Evolutionary conservation across 2,329 filamentous ascomycete genomes (phyloP).

Genomic region (Fusarium poae): DNA sequence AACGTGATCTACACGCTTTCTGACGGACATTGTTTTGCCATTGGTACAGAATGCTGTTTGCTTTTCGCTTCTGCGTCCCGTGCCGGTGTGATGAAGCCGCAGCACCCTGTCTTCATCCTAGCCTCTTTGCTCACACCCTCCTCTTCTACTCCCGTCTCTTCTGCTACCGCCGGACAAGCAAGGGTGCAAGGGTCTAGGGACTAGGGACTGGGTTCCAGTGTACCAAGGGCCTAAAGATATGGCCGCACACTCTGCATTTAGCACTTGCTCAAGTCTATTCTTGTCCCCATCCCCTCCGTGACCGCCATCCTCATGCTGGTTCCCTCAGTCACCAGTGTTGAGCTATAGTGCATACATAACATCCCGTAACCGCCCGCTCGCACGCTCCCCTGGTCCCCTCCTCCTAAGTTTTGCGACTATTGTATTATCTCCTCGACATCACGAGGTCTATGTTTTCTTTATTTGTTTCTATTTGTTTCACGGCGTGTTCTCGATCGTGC

Average conservation of each 20-base stretch:
- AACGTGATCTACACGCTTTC: constrained; percentile 23
- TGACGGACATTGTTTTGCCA: constrained; percentile 4
- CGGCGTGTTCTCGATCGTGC: constrained; percentile 44
- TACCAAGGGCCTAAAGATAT: constrained; percentile 32
- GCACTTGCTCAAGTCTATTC: constrained; percentile 45
- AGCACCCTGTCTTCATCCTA: constrained; percentile 29
- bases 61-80: constrained; percentile 38
- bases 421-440: constrained; percentile 52
- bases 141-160: constrained; percentile 26
- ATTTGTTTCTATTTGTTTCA: constrained; percentile 49
- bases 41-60: constrained; percentile 24
- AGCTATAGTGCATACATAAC: constrained; percentile 62
- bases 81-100: constrained; percentile 43
- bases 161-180: constrained; percentile 27
- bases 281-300: constrained; percentile 46
- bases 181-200: constrained; percentile 40
- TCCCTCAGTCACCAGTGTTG: constrained; percentile 39
- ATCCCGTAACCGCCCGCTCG: constrained; percentile 59
- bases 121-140: constrained; percentile 38
- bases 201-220: constrained; percentile 36
- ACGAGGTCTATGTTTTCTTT: constrained; percentile 51
- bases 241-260: constrained; percentile 36
- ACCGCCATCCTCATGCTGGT: constrained; percentile 42
- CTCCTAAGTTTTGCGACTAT: constrained; percentile 59
- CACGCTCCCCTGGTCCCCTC: constrained; percentile 50